Percentiles rank a stretch among this genome's conserved stretches.
Conservation (phyloP, 2,329 filamentous ascomycete species). For the Aspergillus spinulosporus region DNA sequence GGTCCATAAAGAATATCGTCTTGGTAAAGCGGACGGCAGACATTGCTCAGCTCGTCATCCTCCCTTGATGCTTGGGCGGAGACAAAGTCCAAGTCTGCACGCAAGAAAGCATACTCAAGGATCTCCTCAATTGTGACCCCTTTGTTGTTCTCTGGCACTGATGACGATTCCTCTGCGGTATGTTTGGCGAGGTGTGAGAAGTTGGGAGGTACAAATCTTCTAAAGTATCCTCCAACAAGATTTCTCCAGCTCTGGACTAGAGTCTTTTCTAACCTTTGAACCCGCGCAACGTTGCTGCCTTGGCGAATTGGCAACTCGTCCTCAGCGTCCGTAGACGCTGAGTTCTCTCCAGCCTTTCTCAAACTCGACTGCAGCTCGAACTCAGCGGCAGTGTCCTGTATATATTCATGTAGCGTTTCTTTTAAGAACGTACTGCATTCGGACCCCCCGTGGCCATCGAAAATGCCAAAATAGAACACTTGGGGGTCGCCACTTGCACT, state of each 20-base stretch:
- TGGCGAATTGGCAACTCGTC: slow-evolving; percentile 51
- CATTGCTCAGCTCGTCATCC: slow-evolving; percentile 67
- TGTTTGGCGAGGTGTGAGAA: slow-evolving; percentile 57
- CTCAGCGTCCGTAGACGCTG: slow-evolving; percentile 13
- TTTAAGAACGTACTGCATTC: slow-evolving; percentile 86
- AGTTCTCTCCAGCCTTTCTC: slow-evolving; percentile 39
- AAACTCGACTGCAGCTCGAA: slow-evolving; percentile 80
- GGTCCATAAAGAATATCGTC: slow-evolving; percentile 76
- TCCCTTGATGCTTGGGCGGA: slow-evolving; percentile 81
- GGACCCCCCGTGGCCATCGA: slow-evolving; percentile 89
- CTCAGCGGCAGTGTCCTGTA: slow-evolving; percentile 74
- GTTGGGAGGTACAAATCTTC: slow-evolving; percentile 79
- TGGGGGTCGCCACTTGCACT: slow-evolving; percentile 86
- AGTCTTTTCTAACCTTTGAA: slow-evolving; percentile 66
- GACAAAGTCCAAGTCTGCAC: slow-evolving; percentile 92
- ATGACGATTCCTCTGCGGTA: slow-evolving; percentile 29
- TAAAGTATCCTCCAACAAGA: slow-evolving; percentile 90
- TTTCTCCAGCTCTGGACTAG: slow-evolving; percentile 77
- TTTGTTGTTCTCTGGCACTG: slow-evolving; percentile 30
- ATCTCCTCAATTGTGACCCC: slow-evolving; percentile 54
- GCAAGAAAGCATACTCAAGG: slow-evolving; percentile 87
- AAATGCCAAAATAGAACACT: slow-evolving; percentile 95
- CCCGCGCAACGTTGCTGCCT: slow-evolving; percentile 59
- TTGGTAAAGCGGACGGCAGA: slow-evolving; percentile 78
- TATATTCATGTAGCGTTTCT: slow-evolving; percentile 81